phyloP scores from a whole-genome alignment of 139 green algal species.

The Haematococcus lacustris region DNA sequence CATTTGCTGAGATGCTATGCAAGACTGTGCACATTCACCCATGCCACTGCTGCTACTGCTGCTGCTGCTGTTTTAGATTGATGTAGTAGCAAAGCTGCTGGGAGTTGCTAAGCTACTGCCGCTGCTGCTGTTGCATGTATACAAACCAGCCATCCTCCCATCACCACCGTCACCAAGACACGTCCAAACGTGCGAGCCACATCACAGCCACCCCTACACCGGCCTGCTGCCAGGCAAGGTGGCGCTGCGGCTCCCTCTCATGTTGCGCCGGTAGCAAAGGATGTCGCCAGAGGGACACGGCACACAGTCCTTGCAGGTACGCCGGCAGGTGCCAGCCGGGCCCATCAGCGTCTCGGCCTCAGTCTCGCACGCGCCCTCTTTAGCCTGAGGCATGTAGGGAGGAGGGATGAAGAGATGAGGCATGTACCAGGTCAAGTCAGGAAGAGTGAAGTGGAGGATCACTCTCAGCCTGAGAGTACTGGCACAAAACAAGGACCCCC shows the following conservation, averaged over 20 bases:
- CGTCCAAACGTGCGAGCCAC: too few relatives aligned
- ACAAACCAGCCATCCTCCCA: too few relatives aligned
- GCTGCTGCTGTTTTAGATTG: too few relatives aligned
- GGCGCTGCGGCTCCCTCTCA: conserved; percentile 23
- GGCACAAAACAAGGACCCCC: neutral
- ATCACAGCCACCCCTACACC: too few relatives aligned
- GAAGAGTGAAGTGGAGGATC: neutral
- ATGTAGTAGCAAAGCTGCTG: too few relatives aligned
- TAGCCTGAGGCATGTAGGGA: neutral
- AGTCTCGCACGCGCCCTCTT: conserved; percentile 17
- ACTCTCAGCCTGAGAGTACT: neutral
- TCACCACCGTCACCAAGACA: too few relatives aligned
- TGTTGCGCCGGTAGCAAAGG: conserved; percentile 38
- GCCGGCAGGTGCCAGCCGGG: conserved; percentile 35
- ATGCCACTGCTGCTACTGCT: too few relatives aligned
- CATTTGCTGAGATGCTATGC: too few relatives aligned
- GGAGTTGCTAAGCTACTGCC: too few relatives aligned
- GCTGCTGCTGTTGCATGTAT: too few relatives aligned
- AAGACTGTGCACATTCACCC: too few relatives aligned
- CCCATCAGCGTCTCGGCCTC: neutral
- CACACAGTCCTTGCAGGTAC: conserved; percentile 39
- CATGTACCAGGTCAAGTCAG: neutral
- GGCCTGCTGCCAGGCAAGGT: too few relatives aligned
- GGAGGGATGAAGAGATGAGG: neutral
- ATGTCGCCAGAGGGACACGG: conserved; percentile 34